Conservation (phyloP, 108 stramenopile genomes). For the Cyclotella atomus region DNA sequence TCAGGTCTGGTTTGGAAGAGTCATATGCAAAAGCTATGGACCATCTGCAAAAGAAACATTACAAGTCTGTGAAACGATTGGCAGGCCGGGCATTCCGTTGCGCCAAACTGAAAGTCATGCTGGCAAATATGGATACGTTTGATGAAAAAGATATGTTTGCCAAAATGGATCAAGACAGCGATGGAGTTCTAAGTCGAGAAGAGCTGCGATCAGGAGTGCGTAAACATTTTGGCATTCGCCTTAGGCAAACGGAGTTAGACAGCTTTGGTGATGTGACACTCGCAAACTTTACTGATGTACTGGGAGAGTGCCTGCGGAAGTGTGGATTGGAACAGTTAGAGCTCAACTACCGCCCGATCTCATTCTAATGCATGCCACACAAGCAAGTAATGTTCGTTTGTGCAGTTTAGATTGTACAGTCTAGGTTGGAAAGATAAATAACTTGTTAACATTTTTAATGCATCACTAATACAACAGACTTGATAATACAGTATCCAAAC, state of each 20-base stretch:
- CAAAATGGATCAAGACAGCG: conserved; percentile 45
- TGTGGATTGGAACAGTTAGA: too few relatives aligned
- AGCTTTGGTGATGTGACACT: conserved; percentile 23
- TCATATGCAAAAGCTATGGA: conserved; percentile 26
- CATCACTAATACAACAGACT: too few relatives aligned
- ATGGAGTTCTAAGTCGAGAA: conserved; percentile 47
- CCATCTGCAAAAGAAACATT: conserved; percentile 40
- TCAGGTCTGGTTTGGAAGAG: conserved; percentile 55
- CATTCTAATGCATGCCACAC: not conserved
- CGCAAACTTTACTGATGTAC: conserved; percentile 24
- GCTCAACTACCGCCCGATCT: not conserved
- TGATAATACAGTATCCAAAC: too few relatives aligned
- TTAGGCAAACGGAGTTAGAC: conserved; percentile 42
- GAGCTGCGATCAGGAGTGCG: conserved; percentile 57
- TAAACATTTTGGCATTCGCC: conserved; percentile 46
- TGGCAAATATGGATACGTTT: conserved; percentile 48
- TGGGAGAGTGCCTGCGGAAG: conserved; percentile 24
- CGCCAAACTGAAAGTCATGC: conserved; percentile 43
- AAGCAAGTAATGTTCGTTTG: too few relatives aligned
- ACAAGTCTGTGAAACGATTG: conserved; percentile 59
- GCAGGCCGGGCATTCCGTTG: conserved; percentile 64
- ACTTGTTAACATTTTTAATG: too few relatives aligned
- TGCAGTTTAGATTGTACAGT: too few relatives aligned
- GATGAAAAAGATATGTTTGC: conserved; percentile 50
- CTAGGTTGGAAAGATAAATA: too few relatives aligned